Conservation (phyloP, 768 basidiomycete species). For the Lactarius deliciosus region DNA sequence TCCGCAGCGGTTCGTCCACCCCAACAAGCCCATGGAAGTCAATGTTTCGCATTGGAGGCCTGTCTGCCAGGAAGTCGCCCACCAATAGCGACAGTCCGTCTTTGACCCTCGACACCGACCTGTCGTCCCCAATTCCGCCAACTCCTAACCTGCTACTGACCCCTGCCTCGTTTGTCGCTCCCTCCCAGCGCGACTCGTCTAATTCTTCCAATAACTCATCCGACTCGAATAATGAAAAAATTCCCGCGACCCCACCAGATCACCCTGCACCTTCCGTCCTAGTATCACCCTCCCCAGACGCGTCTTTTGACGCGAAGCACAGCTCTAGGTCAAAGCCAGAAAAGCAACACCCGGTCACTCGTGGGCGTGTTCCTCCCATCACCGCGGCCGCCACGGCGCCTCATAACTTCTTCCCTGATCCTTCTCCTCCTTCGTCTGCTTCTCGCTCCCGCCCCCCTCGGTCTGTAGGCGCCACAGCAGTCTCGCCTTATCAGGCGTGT, state of each 20-base stretch:
- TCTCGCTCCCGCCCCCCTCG: constrained; percentile 58
- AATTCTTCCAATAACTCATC: constrained; percentile 78
- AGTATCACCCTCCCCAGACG: constrained; percentile 29
- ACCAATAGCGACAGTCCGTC: constrained; percentile 39
- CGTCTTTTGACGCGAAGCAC: constrained; percentile 24
- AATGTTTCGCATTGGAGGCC: constrained; percentile 65
- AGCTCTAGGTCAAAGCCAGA: constrained; percentile 36
- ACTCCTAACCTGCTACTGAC: constrained; percentile 51
- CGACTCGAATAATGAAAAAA: constrained; percentile 54
- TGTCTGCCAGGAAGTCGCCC: constrained; percentile 60
- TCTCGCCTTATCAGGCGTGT: constrained; percentile 92
- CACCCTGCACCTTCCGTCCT: constrained; percentile 31
- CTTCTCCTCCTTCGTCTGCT: constrained; percentile 35
- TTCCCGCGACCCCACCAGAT: constrained; percentile 27
- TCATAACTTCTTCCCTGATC: constrained; percentile 48
- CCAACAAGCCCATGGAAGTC: constrained; percentile 58
- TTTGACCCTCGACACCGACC: constrained; percentile 54
- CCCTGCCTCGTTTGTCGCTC: constrained; percentile 52
- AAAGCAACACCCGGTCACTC: constrained; percentile 35
- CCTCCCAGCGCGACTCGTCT: constrained; percentile 68
- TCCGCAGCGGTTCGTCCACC: constrained; percentile 25
- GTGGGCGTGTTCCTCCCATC: constrained; percentile 40
- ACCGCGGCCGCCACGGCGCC: constrained; percentile 44
- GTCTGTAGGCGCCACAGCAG: constrained; percentile 68
- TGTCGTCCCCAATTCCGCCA: constrained; percentile 40